Evolutionary conservation across 352 stramenopile species (phyloP).

Genomic region (Globisporangium polare): DNA sequence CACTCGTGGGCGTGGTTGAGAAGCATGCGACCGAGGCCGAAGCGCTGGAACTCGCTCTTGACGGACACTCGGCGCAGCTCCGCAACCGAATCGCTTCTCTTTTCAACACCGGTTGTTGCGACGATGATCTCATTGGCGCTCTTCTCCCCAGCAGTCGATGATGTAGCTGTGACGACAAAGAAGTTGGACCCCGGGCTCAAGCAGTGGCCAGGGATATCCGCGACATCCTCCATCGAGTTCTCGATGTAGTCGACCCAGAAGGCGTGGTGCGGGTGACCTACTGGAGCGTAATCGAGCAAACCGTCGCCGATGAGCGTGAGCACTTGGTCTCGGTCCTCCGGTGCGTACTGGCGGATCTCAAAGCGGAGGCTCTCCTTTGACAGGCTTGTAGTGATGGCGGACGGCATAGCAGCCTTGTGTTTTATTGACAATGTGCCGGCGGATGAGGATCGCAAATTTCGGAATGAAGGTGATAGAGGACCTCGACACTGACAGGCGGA

Average conservation of each 20-base stretch:
- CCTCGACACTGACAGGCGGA: too few species aligned
- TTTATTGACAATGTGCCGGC: too few species aligned
- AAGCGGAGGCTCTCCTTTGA: background rate
- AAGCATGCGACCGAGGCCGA: slow-evolving; percentile 12
- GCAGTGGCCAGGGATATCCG: slow-evolving; percentile 8
- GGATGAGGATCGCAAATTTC: too few species aligned
- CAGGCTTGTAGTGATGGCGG: background rate
- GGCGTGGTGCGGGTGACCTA: background rate
- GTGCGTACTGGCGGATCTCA: slow-evolving; percentile 10
- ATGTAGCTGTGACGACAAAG: background rate
- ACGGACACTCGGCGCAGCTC: slow-evolving; percentile 10
- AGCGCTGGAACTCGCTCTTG: slow-evolving; percentile 4
- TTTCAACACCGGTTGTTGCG: background rate
- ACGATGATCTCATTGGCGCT: background rate
- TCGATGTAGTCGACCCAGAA: slow-evolving; percentile 1
- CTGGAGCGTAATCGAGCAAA: slow-evolving; percentile 8
- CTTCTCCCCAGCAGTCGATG: background rate
- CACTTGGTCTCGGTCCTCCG: slow-evolving; percentile 1
- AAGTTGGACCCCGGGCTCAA: background rate
- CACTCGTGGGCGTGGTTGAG: slow-evolving; percentile 17
- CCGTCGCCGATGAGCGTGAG: slow-evolving; percentile 5
- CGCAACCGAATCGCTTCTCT: background rate
- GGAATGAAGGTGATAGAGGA: too few species aligned
- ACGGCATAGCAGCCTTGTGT: too few species aligned
- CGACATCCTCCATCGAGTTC: slow-evolving; percentile 4